These are phyloP conservation scores for Albophoma yamanashiensis DNA, from an alignment of 2,329 filamentous ascomycete genomes.

Conservation along the genomic window DNA sequence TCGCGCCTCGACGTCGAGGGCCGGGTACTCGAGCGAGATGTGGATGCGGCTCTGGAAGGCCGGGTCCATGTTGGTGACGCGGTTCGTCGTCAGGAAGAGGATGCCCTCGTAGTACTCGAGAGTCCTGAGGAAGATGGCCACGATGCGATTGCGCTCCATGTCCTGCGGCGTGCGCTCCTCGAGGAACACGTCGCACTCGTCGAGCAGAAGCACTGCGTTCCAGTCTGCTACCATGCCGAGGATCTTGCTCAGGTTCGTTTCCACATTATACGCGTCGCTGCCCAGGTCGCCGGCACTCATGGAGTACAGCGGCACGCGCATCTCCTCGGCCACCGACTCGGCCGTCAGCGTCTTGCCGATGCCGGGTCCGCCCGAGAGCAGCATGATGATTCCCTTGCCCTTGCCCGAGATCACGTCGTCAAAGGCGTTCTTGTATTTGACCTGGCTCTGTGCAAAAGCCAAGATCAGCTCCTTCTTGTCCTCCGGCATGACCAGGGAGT, in stretches of 20 bases:
- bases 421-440: conserved; percentile 28
- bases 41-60: conserved; percentile 39
- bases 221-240: conserved; percentile 56
- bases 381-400: conserved; percentile 37
- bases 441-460: conserved; percentile 37
- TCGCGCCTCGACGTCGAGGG: conserved; percentile 24
- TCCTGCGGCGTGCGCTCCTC: conserved; percentile 22
- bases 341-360: conserved; percentile 40
- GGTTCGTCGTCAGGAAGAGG: conserved; percentile 38
- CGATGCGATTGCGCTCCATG: conserved; percentile 21
- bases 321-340: conserved; percentile 37
- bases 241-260: conserved; percentile 40
- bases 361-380: conserved; percentile 36
- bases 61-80: conserved; percentile 30
- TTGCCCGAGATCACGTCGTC: conserved; percentile 44
- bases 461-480: conserved; percentile 41
- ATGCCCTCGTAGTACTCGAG: conserved; percentile 38
- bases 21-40: conserved; percentile 34
- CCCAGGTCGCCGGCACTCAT: conserved; percentile 60
- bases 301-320: conserved; percentile 36
- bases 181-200: conserved; percentile 33
- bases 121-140: conserved; percentile 28
- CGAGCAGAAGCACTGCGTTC: conserved; percentile 26
- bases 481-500: conserved; percentile 34
- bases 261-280: conserved; percentile 52